Base-by-base conservation (phyloP, 1,139 yeast species). In the Pichia sp. region DNA sequence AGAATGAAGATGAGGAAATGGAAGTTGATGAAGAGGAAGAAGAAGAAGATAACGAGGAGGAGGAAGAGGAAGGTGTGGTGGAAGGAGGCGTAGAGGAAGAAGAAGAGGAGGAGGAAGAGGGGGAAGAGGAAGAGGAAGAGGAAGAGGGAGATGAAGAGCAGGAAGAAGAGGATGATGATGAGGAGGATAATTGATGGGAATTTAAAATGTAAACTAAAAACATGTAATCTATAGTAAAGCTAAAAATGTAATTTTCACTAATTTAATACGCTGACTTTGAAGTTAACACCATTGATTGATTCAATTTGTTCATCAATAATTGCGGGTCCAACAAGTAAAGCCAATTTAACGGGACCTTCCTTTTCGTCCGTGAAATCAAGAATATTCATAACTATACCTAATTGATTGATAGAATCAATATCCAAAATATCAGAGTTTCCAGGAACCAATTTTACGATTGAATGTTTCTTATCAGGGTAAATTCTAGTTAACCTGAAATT, bases 1-100 rank as follows among this genome's bases (percentile, higher is more conserved):
- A 22, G 2, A 38, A 25, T 2, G 34, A 24, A 1, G 35, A 11
- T 10, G 21, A 30, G 9, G 38, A 31, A 7, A 18, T 11, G 7
- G 36, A 31, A 8, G 28, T 31, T 1, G 33, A 19, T 5, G 37
- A 28, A 14, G 32, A 23, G 1, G 39, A 10, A 4, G 38, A 21
- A 11, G 35, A 34, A 5, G 40, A 23, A 11, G 34, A 14, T 5
- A 24, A 25, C 6, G 39, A 21, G 2, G 35, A 32, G 11, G 40
- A 28, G 3, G 31, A 32, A 5, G 39, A 24, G 3, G 49, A 47
- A 4, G 36, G 31, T 2, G 36, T 26, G 12, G 20, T 34, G 12
- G 35, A 35, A 11, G 38, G 19, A 4, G 34, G 34, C 8, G 30
- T 25, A 3, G 38, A 25, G 3, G 25, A 23, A 6, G 28, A 34